Conservation (phyloP, 2,329 filamentous ascomycete genomes). For the Colletotrichum liaoningense region DNA sequence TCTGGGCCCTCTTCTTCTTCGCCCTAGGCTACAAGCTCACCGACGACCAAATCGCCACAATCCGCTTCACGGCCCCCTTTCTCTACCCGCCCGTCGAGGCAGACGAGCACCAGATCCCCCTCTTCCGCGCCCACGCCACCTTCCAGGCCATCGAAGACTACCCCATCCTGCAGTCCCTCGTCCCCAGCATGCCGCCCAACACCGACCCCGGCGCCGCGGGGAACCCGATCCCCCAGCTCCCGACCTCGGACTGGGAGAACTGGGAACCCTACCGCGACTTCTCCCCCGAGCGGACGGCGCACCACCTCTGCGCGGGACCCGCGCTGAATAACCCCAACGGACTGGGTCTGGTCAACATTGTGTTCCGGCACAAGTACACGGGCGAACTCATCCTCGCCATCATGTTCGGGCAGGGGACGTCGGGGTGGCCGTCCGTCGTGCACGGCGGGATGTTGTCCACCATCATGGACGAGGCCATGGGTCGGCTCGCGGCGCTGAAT, state of each 20-base stretch:
- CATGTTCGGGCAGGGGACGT: conserved; percentile 46
- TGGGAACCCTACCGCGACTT: conserved; percentile 29
- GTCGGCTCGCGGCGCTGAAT: conserved; percentile 34
- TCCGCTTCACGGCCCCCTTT: conserved; percentile 25
- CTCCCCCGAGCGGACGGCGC: conserved; percentile 29
- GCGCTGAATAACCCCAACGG: conserved; percentile 44
- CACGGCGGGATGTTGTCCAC: conserved; percentile 52
- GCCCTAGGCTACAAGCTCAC: conserved; percentile 25
- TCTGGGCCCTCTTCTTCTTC: conserved; percentile 33
- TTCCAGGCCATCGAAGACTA: not conserved
- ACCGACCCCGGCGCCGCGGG: not conserved
- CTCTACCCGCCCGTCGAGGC: not conserved
- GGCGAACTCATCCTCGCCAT: conserved; percentile 45
- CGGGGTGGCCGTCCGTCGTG: conserved; percentile 45
- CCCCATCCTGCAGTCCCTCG: conserved; percentile 13
- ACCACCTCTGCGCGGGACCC: conserved; percentile 47
- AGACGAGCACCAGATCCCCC: not conserved
- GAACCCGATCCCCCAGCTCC: not conserved
- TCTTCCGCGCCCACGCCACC: conserved; percentile 12
- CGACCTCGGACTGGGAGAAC: conserved; percentile 10
- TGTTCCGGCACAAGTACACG: conserved; percentile 44
- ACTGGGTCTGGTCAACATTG: conserved; percentile 47
- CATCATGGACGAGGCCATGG: conserved; percentile 52
- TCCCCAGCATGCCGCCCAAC: not conserved
- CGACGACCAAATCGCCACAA: not conserved